Evolutionary conservation across 2,329 filamentous ascomycete species (phyloP).

Genomic region (Fusarium buxicola): DNA sequence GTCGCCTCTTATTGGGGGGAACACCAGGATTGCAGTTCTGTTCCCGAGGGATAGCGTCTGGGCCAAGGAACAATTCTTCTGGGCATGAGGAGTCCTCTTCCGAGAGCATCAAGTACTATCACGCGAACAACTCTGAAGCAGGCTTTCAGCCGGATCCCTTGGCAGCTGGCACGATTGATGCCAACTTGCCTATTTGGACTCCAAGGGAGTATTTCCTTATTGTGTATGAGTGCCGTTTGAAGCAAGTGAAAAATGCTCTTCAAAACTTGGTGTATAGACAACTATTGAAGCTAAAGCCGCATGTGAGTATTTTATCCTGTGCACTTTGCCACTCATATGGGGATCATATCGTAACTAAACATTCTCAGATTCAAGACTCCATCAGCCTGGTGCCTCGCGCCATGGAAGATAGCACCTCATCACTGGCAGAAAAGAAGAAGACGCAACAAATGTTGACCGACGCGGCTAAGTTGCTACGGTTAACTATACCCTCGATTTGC

Average conservation of each 20-base stretch:
- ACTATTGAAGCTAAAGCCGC: not conserved
- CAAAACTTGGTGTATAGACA: not conserved
- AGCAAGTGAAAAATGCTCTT: conserved; percentile 8
- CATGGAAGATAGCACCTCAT: accelerated
- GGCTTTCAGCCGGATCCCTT: not conserved
- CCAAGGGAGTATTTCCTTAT: conserved; percentile 12
- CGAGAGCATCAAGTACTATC: not conserved
- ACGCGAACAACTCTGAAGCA: not conserved
- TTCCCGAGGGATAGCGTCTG: conserved; percentile 11
- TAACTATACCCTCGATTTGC: not conserved
- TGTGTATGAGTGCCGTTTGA: not conserved
- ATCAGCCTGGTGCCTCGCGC: accelerated
- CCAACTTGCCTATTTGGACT: not conserved
- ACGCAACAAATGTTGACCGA: not conserved
- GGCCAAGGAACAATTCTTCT: conserved; percentile 13
- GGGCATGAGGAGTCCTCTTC: not conserved
- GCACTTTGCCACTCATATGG: accelerated
- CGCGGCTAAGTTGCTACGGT: not conserved
- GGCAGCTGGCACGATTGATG: not conserved
- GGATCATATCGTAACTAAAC: not conserved
- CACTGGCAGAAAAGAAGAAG: not conserved
- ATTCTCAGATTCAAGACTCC: not conserved
- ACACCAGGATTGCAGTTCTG: conserved; percentile 11
- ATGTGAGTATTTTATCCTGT: not conserved
- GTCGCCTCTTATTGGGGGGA: conserved; percentile 4